Percentiles rank a stretch among this genome's conserved stretches.
Conservation (phyloP, 2,329 filamentous ascomycete species). For the Cordyceps cateniannulata region DNA sequence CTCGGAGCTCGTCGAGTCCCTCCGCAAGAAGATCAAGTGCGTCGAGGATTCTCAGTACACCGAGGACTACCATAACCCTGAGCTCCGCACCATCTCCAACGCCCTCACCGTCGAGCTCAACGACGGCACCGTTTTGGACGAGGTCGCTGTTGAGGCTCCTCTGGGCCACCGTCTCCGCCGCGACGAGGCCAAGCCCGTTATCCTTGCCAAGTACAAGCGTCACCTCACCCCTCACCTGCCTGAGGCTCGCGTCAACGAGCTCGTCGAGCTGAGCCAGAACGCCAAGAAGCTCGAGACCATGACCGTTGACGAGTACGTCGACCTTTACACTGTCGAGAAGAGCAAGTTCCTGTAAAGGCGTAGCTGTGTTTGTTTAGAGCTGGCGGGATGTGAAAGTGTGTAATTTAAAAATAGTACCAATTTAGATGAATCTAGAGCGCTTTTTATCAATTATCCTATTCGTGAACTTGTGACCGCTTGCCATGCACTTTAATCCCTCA, state of each 20-base stretch:
- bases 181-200: conserved; percentile 97
- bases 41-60: conserved; percentile 96
- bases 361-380: neutral
- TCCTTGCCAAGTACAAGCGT: conserved; percentile 90
- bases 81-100: conserved; percentile 93
- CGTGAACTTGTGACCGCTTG: neutral
- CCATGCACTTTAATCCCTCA: neutral
- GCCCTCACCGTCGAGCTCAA: conserved; percentile 91
- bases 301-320: conserved; percentile 88
- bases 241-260: conserved; percentile 69
- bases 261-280: conserved; percentile 75
- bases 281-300: conserved; percentile 68
- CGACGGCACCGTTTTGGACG: conserved; percentile 84
- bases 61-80: conserved; percentile 88
- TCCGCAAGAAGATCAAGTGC: conserved; percentile 90
- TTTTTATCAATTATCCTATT: neutral
- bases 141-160: conserved; percentile 89
- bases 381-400: neutral
- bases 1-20: conserved; percentile 79
- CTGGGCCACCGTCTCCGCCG: conserved; percentile 85
- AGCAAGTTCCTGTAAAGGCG: conserved; percentile 48
- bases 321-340: conserved; percentile 63
- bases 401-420: neutral
- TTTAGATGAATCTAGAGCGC: conserved; percentile 5
- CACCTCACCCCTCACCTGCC: conserved; percentile 81